Evolutionary conservation across 2,329 filamentous ascomycete species (phyloP).

Genomic region (Aspergillus sp.): DNA sequence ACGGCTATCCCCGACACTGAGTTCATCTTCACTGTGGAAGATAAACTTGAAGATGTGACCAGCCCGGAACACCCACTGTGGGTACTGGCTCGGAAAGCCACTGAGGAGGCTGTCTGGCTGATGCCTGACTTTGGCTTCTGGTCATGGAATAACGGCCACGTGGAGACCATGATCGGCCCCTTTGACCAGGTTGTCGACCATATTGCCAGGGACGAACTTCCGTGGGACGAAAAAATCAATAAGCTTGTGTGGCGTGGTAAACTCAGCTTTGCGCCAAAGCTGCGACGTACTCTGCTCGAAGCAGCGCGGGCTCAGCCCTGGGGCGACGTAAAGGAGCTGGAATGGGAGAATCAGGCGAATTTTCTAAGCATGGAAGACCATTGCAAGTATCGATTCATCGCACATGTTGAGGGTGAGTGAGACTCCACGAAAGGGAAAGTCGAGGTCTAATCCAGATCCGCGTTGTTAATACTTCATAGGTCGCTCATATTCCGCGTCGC

Average conservation of each 20-base stretch:
- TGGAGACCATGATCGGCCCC: conserved; percentile 20
- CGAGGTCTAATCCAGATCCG: not conserved
- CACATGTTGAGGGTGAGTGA: conserved; percentile 47
- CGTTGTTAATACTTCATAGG: conserved; percentile 14
- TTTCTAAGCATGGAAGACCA: conserved; percentile 51
- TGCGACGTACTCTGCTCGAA: conserved; percentile 33
- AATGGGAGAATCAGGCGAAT: conserved; percentile 39
- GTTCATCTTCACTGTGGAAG: conserved; percentile 39
- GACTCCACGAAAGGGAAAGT: not conserved
- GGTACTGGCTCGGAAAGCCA: conserved; percentile 32
- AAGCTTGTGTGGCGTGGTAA: conserved; percentile 46
- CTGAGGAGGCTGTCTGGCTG: conserved; percentile 41
- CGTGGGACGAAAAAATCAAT: conserved; percentile 29
- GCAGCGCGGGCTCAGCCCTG: conserved; percentile 35
- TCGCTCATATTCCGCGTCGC: conserved; percentile 48
- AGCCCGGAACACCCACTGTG: conserved; percentile 33
- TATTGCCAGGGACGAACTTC: conserved; percentile 11
- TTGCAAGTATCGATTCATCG: conserved; percentile 51
- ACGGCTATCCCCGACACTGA: conserved; percentile 39
- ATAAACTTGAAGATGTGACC: conserved; percentile 37
- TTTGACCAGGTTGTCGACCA: conserved; percentile 20
- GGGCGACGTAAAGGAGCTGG: conserved; percentile 39
- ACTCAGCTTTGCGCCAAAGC: conserved; percentile 29
- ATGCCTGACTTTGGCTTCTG: conserved; percentile 51
- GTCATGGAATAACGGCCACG: conserved; percentile 36